These are phyloP conservation scores for Lagenaria siceraria DNA, from an alignment of 306 rosid species.

Conservation along the genomic window DNA sequence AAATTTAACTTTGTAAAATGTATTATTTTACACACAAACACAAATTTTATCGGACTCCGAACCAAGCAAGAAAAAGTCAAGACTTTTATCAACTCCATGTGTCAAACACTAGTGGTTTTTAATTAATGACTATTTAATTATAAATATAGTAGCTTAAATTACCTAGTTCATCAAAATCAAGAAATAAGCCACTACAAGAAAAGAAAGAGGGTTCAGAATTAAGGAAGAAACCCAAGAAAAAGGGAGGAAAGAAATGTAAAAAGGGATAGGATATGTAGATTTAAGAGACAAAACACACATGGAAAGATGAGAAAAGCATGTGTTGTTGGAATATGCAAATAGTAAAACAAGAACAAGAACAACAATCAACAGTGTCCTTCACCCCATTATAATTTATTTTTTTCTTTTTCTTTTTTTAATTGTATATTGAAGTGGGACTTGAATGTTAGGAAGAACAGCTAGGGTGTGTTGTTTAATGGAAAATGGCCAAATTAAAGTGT, in stretches of 20 bases:
- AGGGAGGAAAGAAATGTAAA: neutral
- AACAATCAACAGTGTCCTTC: neutral
- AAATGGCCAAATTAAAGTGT: neutral
- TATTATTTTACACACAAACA: too few species aligned
- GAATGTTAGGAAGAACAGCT: neutral
- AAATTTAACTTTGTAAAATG: neutral
- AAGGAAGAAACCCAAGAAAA: neutral
- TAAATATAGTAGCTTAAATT: too few species aligned
- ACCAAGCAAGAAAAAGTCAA: neutral
- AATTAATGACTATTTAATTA: too few species aligned
- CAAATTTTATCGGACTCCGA: too few species aligned
- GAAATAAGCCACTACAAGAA: neutral
- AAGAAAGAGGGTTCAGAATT: neutral
- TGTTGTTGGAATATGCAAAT: neutral
- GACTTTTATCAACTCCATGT: neutral
- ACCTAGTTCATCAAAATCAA: neutral
- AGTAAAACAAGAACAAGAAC: neutral
- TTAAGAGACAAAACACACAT: neutral
- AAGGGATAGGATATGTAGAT: neutral
- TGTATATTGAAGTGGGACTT: neutral
- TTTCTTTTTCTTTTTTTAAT: neutral
- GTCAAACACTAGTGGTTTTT: neutral
- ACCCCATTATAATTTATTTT: neutral
- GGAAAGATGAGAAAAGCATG: conserved; percentile 1
- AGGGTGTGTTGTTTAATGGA: neutral